A percentile compares a stretch with the other conserved stretches of the same genome.
Evolutionary conservation across 495 filamentous ascomycete species (phyloP).

Genomic region (Lasiosphaeriaceae sp.): DNA sequence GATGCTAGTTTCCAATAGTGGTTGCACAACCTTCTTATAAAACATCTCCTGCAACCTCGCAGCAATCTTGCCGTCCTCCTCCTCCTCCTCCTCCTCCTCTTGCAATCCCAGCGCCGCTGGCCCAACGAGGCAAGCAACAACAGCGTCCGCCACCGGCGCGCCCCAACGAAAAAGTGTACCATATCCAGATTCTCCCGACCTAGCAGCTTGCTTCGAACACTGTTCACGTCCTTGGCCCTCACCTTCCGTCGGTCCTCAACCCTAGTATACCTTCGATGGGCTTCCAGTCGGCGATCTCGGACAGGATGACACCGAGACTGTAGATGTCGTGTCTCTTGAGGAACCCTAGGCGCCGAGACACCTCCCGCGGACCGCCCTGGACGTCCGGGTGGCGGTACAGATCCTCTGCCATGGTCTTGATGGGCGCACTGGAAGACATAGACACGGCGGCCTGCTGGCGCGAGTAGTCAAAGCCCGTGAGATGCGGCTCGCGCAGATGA

Average conservation of each 20-base stretch:
- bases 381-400: conserved; percentile 3
- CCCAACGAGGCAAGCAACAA: neutral
- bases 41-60: neutral
- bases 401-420: neutral
- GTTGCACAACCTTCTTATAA: too few species aligned
- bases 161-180: neutral
- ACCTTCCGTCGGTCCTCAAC: neutral
- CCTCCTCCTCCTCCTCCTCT: neutral
- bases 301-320: neutral
- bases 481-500: neutral
- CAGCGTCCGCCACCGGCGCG: neutral
- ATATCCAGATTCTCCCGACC: neutral
- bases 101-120: neutral
- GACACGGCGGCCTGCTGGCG: neutral
- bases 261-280: neutral
- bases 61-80: neutral
- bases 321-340: conserved; percentile 2
- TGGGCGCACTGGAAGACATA: neutral
- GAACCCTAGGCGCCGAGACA: neutral
- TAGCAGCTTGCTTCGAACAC: neutral
- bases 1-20: too few species aligned
- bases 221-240: neutral
- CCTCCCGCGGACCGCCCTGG: neutral
- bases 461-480: conserved; percentile 1
- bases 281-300: neutral